These are phyloP conservation scores for Pleodorina starrii DNA, from an alignment of 139 green algal species.

Conservation along the genomic window DNA sequence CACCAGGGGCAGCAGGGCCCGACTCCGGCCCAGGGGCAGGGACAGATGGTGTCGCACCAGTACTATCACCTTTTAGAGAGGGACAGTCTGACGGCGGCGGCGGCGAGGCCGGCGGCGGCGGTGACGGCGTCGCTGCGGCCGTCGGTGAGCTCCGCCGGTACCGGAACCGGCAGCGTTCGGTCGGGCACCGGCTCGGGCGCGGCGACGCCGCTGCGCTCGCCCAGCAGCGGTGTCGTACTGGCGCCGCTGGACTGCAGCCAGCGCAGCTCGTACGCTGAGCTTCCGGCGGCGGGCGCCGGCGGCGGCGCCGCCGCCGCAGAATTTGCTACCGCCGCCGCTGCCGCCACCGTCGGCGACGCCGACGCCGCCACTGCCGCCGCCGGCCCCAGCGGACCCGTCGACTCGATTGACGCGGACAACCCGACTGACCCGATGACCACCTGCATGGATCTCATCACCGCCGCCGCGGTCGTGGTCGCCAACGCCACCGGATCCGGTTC, in stretches of 20 bases:
- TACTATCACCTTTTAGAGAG: not conserved
- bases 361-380: not conserved
- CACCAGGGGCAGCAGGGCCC: not conserved
- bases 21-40: too few species aligned
- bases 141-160: not conserved
- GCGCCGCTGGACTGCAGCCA: not conserved
- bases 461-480: not conserved
- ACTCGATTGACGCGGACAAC: not conserved
- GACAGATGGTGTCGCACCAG: not conserved
- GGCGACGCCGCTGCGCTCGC: not conserved
- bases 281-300: not conserved
- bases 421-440: not conserved
- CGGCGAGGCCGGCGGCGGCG: not conserved
- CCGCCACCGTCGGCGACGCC: not conserved
- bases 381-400: not conserved
- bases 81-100: not conserved
- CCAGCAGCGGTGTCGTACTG: not conserved
- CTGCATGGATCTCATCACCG: conserved; percentile 6
- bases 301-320: not conserved
- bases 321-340: not conserved
- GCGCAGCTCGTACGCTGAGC: not conserved
- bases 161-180: not conserved
- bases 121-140: not conserved
- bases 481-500: not conserved
- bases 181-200: not conserved